A percentile compares a stretch with the other conserved stretches of the same genome.
phyloP scores from a whole-genome alignment of 257 asterid species.

The Dorcoceras hygrometricum region DNA sequence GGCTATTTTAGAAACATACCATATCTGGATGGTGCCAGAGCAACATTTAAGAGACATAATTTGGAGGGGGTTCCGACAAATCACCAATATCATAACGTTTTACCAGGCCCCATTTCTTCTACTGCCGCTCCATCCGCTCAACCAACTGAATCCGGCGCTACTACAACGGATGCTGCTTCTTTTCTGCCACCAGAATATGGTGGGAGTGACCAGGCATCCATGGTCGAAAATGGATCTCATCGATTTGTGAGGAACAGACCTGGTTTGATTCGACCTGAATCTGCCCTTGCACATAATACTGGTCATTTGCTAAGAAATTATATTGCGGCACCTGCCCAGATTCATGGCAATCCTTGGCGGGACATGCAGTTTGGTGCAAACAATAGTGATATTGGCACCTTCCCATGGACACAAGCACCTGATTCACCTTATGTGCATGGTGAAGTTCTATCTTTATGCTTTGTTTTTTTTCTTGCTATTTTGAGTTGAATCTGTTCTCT shows the following conservation, averaged over 20 bases:
- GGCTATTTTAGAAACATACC: constrained; percentile 41
- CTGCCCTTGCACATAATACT: constrained; percentile 38
- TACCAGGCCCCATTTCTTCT: constrained; percentile 64
- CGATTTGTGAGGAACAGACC: constrained; percentile 48
- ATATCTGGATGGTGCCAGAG: constrained; percentile 44
- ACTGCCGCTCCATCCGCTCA: constrained; percentile 28
- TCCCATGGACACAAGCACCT: constrained; percentile 54
- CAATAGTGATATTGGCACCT: constrained; percentile 45
- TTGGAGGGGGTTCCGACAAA: constrained; percentile 46
- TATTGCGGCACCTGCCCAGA: constrained; percentile 48
- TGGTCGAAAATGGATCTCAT: constrained; percentile 31
- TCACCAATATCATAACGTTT: constrained; percentile 33
- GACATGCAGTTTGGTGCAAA: constrained; percentile 47
- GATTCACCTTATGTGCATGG: constrained; percentile 41
- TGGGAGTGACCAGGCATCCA: constrained; percentile 35
- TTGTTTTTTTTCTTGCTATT: constrained; percentile 2
- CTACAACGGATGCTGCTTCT: constrained; percentile 29
- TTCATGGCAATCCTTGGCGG: constrained; percentile 67
- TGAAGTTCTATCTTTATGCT: constrained; percentile 25
- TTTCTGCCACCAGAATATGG: constrained; percentile 32
- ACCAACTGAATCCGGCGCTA: constrained; percentile 39
- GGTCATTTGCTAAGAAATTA: constrained; percentile 40
- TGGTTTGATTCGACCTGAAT: constrained; percentile 40
- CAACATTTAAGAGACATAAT: constrained; percentile 54
- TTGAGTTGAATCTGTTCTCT: constrained; percentile 16